phyloP scores from a whole-genome alignment of 139 green algal species.

The Diplosphaera chodatii region DNA sequence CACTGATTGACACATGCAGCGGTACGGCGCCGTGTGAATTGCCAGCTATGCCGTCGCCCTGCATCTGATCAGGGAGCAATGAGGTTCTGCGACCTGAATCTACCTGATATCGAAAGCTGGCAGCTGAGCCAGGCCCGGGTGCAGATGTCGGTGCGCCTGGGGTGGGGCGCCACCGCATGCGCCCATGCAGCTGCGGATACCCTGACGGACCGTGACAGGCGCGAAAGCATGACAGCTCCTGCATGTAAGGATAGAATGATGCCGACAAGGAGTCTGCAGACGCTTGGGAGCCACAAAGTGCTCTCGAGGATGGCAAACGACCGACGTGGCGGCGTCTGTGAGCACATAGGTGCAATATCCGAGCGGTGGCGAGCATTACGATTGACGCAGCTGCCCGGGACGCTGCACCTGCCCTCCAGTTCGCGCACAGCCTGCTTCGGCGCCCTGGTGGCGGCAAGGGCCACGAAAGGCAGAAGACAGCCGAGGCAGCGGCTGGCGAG shows the following conservation, averaged over 20 bases:
- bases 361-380: conserved; percentile 4
- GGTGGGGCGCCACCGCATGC: conserved; percentile 26
- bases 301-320: no score
- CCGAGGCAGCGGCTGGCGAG: no score
- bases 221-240: background rate
- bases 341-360: conserved; percentile 23
- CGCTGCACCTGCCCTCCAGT: conserved; percentile 15
- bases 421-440: background rate
- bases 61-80: background rate
- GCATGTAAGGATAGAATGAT: background rate
- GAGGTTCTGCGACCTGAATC: conserved; percentile 21
- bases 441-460: background rate
- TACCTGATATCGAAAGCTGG: conserved; percentile 4
- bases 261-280: no score
- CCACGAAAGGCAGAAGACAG: background rate
- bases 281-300: no score
- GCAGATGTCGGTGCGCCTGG: conserved; percentile 17
- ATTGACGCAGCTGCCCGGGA: conserved; percentile 6
- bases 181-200: conserved; percentile 20
- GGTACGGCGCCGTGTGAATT: no score
- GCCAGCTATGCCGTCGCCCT: no score
- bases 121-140: conserved; percentile 29
- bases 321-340: background rate
- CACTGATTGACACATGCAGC: no score
- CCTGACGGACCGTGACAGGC: conserved; percentile 37